Evolutionary conservation across 345 rosid species (phyloP), one percentile per base, ranked within the genome.

Genomic region (Mallotus nudiflorus): DNA sequence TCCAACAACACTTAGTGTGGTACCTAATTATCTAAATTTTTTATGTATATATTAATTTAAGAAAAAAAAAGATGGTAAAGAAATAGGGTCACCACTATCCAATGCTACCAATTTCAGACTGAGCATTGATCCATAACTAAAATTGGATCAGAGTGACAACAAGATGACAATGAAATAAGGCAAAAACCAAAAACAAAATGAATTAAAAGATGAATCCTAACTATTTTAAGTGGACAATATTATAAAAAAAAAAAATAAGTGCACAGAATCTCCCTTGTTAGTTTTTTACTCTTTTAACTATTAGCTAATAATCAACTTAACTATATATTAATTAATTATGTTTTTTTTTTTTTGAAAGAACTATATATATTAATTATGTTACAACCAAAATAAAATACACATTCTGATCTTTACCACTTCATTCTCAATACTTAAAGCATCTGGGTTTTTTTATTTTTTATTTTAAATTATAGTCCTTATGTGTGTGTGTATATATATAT

Each of bases 1-100:
- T 33, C 82, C 75, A 76, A 82, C 78, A 78, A 70, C 56, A 75
- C 76, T 33, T 78, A 75, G 82, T 78, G 80, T 22, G 33, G 57
- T 67, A 61, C 72, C 52, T 60, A 61, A 52, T 40, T 58, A 16
- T 28, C 1, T 1, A 46, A 46, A 46, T n/a, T n/a, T n/a, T n/a
- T n/a, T n/a, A n/a, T n/a, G n/a, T n/a, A 48, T 1, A 55, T 28
- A 7, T 66, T 49, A 40, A 2, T 4, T 19, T 0, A 37, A 35
- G 25, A 39, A n/a, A 60, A 37, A 42, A 9, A 25, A 52, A n/a
- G 57, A 52, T 6, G 42, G 62, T 7, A 37, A n/a, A 59, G 66
- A 71, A 44, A 28, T 24, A 72, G 6, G 55, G 76, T 71, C 77
- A 68, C 80, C 74, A 77, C 73, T 65, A 71, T 18, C 20, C 48